Evolutionary conservation across 768 basidiomycete genomes (phyloP), one percentile per base, ranked within the genome.

Genomic region (Termitomyces sp.): DNA sequence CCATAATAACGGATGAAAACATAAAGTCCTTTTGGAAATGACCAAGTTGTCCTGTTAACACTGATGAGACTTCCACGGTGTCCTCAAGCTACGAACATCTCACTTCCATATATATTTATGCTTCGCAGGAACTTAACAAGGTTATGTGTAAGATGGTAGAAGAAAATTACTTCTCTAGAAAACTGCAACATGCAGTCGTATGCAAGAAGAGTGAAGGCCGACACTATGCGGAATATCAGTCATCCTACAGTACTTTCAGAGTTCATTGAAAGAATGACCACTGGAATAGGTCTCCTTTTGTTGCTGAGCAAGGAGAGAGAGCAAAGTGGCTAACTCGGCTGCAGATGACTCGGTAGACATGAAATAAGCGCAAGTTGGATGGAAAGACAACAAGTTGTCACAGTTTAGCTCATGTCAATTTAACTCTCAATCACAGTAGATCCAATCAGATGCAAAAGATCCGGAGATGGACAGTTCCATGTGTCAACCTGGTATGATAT

Each of bases 1-100:
- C 58, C 58, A 35, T 59, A 59, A 32, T 59, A 59, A 23, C 58
- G 44, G n/a, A 59, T 59, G 23, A 59, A 40, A 16, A 59, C 16
- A 59, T 59, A 59, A 48, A 59, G 52, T 9, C 14, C 58, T 43
- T 59, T 59, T n/a, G 58, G 58, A 20, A 59, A 6, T 10, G 58
- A 59, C 58, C 52, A 59, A 20, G 48, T 40, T 23, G 54, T 50
- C 10, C 59, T 60, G 43, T 35, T 51, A 32, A 23, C 35, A 10
- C 5, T 49, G 16, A 44, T 53, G 8, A 43, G 9, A 18, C n/a
- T 35, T 40, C 6, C 13, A 40, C 8, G 20, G 50, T 23, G 32
- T n/a, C n/a, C n/a, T n/a, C n/a, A n/a, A n/a, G n/a, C n/a, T n/a
- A 32, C 32, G 32, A 4, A 32, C 32, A 32, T 32, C 35, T 35